Evolutionary conservation across 2,329 filamentous ascomycete species (phyloP).

Genomic region (Chaetomium sp.): DNA sequence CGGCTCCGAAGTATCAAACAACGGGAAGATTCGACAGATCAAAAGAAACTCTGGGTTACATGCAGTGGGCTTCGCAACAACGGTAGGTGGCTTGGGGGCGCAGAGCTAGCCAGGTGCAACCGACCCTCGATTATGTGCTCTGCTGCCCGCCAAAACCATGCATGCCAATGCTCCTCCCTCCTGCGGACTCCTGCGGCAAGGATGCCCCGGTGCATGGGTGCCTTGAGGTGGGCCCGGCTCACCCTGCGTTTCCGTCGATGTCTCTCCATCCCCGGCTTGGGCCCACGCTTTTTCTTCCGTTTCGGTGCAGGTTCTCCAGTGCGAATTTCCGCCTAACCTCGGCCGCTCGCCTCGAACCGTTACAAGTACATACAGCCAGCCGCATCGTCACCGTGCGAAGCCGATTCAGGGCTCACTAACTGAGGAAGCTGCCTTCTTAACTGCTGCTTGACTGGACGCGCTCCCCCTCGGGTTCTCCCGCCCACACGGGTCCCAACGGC

Average conservation of each 20-base stretch:
- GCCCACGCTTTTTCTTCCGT: not conserved
- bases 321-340: not conserved
- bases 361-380: too few relatives aligned
- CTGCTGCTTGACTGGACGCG: not conserved
- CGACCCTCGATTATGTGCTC: slow-evolving; percentile 11
- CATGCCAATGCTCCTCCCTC: slow-evolving; percentile 9
- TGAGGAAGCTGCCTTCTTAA: not conserved
- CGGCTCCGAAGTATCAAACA: slow-evolving; percentile 7
- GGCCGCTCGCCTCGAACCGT: not conserved
- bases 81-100: slow-evolving; percentile 15
- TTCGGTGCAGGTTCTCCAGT: slow-evolving; percentile 2
- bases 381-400: not conserved
- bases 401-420: not conserved
- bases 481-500: slow-evolving; percentile 21
- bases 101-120: slow-evolving; percentile 4
- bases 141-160: slow-evolving; percentile 19
- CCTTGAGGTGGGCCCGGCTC: slow-evolving; percentile 9
- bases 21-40: slow-evolving; percentile 9
- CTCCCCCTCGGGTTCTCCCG: slow-evolving; percentile 18
- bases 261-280: slow-evolving; percentile 8
- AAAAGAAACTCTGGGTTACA: slow-evolving; percentile 4
- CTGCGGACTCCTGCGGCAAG: slow-evolving; percentile 6
- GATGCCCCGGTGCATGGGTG: not conserved
- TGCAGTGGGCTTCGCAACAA: slow-evolving; percentile 10
- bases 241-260: slow-evolving; percentile 5